Conservation (phyloP, 257 asterid species). For the Scutellaria barbata region DNA sequence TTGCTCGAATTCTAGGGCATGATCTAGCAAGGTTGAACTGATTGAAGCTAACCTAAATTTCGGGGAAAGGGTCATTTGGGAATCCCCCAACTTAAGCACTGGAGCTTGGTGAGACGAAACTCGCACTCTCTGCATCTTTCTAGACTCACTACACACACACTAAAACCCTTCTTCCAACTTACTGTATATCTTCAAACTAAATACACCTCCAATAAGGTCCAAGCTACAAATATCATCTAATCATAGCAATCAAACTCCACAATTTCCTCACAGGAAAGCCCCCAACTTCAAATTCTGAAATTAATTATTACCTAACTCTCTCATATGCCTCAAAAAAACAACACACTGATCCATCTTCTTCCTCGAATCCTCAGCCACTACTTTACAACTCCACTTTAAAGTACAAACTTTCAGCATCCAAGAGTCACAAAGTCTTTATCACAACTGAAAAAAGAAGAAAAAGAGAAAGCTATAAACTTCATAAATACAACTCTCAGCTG, state of each 20-base stretch:
- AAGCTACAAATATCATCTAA: conserved; percentile 16
- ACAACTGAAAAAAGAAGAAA: conserved; percentile 32
- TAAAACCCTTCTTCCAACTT: conserved; percentile 7
- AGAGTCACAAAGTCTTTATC: conserved; percentile 25
- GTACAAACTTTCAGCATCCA: conserved; percentile 32
- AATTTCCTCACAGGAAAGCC: not conserved
- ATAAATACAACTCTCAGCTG: conserved; percentile 18
- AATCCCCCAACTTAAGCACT: conserved; percentile 81
- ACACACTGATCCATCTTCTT: conserved; percentile 18
- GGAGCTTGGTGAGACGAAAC: conserved; percentile 80
- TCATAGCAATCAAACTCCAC: conserved; percentile 18
- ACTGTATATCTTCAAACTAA: not conserved
- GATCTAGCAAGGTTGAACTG: conserved; percentile 56
- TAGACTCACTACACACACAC: not conserved
- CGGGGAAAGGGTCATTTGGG: conserved; percentile 87
- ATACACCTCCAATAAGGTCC: not conserved
- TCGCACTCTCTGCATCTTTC: conserved; percentile 70
- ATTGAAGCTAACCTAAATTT: conserved; percentile 67
- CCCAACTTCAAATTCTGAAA: not conserved
- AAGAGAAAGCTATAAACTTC: conserved; percentile 28
- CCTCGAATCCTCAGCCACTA: conserved; percentile 18
- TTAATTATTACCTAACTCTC: conserved; percentile 9
- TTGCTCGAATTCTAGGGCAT: conserved; percentile 51
- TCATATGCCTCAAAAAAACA: conserved; percentile 29
- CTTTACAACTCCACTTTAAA: conserved; percentile 29